These are phyloP conservation scores for Termitomyces sp. DNA, from an alignment of 768 basidiomycete species.

Conservation along the genomic window DNA sequence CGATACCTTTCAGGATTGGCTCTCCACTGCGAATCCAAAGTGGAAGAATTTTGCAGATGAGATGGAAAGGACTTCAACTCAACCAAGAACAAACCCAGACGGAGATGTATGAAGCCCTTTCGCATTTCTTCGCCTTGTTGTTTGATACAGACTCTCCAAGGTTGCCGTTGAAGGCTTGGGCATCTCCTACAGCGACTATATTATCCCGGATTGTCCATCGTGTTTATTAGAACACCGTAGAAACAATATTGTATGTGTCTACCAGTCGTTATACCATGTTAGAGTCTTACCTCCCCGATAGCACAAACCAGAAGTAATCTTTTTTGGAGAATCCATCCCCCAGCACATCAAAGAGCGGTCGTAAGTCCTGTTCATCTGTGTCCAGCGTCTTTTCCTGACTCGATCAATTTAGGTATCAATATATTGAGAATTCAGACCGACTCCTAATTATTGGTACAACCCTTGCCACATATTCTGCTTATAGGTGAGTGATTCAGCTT, in stretches of 20 bases:
- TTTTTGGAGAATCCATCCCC: slow-evolving; percentile 88
- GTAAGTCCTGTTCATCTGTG: slow-evolving; percentile 33
- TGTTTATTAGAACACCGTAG: slow-evolving; percentile 55
- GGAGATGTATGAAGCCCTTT: slow-evolving; percentile 60
- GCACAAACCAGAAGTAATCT: slow-evolving; percentile 81
- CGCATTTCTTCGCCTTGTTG: slow-evolving; percentile 11
- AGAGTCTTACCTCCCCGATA: slow-evolving; percentile 16
- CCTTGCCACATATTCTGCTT: slow-evolving; percentile 90
- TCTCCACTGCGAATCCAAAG: slow-evolving; percentile 68
- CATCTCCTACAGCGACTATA: slow-evolving; percentile 69
- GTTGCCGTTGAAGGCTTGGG: slow-evolving; percentile 70
- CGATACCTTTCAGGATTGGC: slow-evolving; percentile 63
- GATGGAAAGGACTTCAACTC: slow-evolving; percentile 47
- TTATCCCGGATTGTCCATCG: slow-evolving; percentile 69
- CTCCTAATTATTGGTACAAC: slow-evolving; percentile 86
- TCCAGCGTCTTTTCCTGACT: not conserved
- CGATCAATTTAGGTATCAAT: slow-evolving; percentile 36
- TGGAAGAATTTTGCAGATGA: slow-evolving; percentile 72
- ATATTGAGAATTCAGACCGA: slow-evolving; percentile 56
- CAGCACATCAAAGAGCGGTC: slow-evolving; percentile 60
- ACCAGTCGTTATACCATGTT: not conserved
- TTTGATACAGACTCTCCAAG: slow-evolving; percentile 27
- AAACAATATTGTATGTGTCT: slow-evolving; percentile 50
- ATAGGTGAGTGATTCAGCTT: slow-evolving; percentile 43
- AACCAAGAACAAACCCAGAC: slow-evolving; percentile 84